Base-by-base conservation (phyloP, 2,329 filamentous ascomycete genomes). In the Hortaea sp. region DNA sequence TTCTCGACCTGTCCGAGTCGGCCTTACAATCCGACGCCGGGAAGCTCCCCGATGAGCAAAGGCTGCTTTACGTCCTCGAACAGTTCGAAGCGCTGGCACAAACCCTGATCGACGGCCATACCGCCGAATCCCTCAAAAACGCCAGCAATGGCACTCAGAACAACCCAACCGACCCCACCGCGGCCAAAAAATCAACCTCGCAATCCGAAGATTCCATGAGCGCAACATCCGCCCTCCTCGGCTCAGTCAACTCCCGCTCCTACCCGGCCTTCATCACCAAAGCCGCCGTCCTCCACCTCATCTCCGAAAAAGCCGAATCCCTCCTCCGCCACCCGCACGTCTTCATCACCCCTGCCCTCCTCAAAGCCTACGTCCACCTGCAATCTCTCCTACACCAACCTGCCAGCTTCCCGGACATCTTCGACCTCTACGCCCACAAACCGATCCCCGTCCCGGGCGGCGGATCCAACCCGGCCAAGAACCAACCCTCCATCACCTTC, bases 401-500 rank as follows among this genome's bases (percentile, higher is more conserved):
- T 2, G 79, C 86, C 53, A 81, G 85, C 39, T 78, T 97, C 51
- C 88, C 90, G 5, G 77, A 82, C 49, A 79, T 88, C 38, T 84
- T 98, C 60, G 71, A 81, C 46, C 74, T 95, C 44, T 97, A 90
- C 63, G 86, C 87, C 42, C 78, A 79, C 56, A 98, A 97, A 66
- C 84, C 86, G 7, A 71, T 43, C 9, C 45, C 48, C 6, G 32
- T 39, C 28, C 20, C 34, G 30, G 30, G 12, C 6, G 38, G 10
- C 38, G 9, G 81, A 51, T 85, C 88, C 2, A 68, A 75, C 43
- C 71, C 79, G 57, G 73, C 73, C 43, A 48, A 43, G 74, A 77
- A 12, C 76, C 76, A n/a, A 48, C 49, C 31, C 5, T 38, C 34
- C 6, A 69, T 86, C 44, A 68, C 69, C 51, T 87, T 81, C 59